Evolutionary conservation across 768 basidiomycete species (phyloP), one percentile per base, ranked within the genome.

Genomic region (Lactarius sanguifluus): DNA sequence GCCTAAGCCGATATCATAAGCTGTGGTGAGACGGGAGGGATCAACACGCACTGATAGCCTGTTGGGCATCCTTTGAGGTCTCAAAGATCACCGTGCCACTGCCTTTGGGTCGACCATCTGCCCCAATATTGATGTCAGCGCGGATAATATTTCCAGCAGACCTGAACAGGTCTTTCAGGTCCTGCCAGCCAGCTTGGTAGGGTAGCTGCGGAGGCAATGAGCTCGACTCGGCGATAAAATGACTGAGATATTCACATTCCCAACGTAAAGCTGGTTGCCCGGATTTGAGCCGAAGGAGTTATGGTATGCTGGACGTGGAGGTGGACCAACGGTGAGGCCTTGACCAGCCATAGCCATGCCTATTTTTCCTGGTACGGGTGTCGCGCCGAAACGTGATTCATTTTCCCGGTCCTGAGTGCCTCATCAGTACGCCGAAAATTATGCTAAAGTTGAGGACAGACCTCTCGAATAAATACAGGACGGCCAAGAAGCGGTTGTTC

Each of bases 151-250:
- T 92, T 8, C 96, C 96, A 55, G 96, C 92, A 34, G 92, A 86
- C 64, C 96, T 88, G 88, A 98, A 98, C 34, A 98, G 81, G 76
- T 98, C 96, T 74, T 98, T 98, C 64, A 98, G 80, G 75, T 98
- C 96, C 76, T 99, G 96, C 96, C 96, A 99, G 36, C 94, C 94
- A n/a, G 94, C 95, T 79, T 96, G 94, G 74, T 92, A 94, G 2
- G 95, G 96, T 34, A 98, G 79, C 96, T 98, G 69, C 6, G 62
- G 28, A 66, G 16, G 6, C 8, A 50, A 57, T 38, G 36, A 18
- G 41, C 56, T 52, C n/a, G 15, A 18, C 10, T 9, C 1, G 3
- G 58, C 23, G 38, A 60, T 23, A n/a, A 23, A 63, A n/a, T 1
- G 25, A 60, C 45, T 15, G 30, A 38, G 41, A 54, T 5, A 70